Conservation (phyloP, 2,329 filamentous ascomycete species). For the Colletotrichum musicola region DNA sequence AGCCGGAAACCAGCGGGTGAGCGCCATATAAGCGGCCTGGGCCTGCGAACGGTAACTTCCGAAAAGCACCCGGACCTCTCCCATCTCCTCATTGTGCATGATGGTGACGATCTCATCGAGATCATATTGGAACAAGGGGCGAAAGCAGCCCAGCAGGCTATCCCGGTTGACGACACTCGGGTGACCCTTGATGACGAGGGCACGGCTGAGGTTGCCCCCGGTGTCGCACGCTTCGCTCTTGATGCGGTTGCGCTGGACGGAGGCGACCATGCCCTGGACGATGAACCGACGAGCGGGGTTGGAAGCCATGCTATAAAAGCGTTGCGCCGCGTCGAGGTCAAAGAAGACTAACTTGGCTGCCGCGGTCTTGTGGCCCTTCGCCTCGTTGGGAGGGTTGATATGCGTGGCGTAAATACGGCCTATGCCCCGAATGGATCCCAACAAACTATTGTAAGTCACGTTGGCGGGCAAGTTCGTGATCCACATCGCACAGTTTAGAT, state of each 20-base stretch:
- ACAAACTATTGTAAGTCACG: conserved; percentile 57
- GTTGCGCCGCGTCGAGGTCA: conserved; percentile 52
- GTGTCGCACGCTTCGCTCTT: conserved; percentile 49
- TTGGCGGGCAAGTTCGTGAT: conserved; percentile 62
- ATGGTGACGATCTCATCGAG: conserved; percentile 57
- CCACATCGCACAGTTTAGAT: conserved; percentile 65
- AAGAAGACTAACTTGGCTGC: conserved; percentile 66
- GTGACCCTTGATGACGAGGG: conserved; percentile 64
- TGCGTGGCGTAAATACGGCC: conserved; percentile 66
- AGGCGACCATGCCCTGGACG: conserved; percentile 52
- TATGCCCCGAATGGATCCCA: conserved; percentile 56
- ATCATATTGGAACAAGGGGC: conserved; percentile 50
- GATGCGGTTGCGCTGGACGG: conserved; percentile 63
- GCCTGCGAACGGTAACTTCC: conserved; percentile 68
- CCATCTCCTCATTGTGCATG: conserved; percentile 43
- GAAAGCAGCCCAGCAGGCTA: conserved; percentile 43
- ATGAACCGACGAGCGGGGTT: conserved; percentile 48
- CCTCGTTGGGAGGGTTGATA: conserved; percentile 61
- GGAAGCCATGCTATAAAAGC: conserved; percentile 43
- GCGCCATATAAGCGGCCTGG: conserved; percentile 56
- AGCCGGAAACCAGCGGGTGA: conserved; percentile 8
- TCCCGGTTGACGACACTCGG: conserved; percentile 56
- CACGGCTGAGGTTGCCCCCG: conserved; percentile 54
- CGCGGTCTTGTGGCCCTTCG: conserved; percentile 49
- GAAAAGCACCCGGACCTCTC: conserved; percentile 64